These are phyloP conservation scores for Aspergillus caelatus DNA, from an alignment of 2,329 filamentous ascomycete species.

Conservation along the genomic window DNA sequence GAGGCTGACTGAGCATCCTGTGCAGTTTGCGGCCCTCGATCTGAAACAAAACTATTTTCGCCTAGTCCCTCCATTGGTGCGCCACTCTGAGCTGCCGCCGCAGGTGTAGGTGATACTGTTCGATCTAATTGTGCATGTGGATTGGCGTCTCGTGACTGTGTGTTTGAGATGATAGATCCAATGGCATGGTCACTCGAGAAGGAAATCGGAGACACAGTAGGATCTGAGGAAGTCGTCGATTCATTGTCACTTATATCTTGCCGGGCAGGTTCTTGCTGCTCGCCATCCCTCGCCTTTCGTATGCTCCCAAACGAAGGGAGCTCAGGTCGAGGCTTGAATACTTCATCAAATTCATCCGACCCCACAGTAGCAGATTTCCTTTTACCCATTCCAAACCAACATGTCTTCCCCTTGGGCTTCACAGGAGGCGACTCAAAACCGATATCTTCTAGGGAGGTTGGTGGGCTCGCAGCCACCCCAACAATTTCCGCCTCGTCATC, in stretches of 20 bases:
- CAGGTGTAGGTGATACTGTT: not conserved
- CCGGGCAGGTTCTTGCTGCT: slow-evolving; percentile 17
- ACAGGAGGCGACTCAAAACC: slow-evolving; percentile 37
- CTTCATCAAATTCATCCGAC: slow-evolving; percentile 57
- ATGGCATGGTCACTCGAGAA: slow-evolving; percentile 57
- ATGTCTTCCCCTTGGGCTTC: slow-evolving; percentile 34
- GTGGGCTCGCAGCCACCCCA: slow-evolving; percentile 46
- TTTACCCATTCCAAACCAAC: slow-evolving; percentile 42
- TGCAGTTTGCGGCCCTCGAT: slow-evolving; percentile 7
- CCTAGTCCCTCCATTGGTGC: slow-evolving; percentile 1
- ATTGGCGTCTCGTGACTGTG: slow-evolving; percentile 23
- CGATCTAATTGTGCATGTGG: not conserved
- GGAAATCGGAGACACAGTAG: slow-evolving; percentile 43
- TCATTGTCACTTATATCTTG: slow-evolving; percentile 34
- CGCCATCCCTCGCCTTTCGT: slow-evolving; percentile 47
- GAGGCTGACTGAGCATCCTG: not conserved
- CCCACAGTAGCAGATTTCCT: slow-evolving; percentile 34
- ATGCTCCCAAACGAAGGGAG: slow-evolving; percentile 68
- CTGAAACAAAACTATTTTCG: not conserved
- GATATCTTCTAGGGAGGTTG: slow-evolving; percentile 44
- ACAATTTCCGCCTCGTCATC: slow-evolving; percentile 59
- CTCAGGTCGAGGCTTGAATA: slow-evolving; percentile 61
- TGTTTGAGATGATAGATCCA: slow-evolving; percentile 52
- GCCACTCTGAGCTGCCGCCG: slow-evolving; percentile 2
- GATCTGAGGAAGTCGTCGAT: slow-evolving; percentile 45